phyloP scores from a whole-genome alignment of 1,139 yeast genomes.

The Geotrichum australiense region DNA sequence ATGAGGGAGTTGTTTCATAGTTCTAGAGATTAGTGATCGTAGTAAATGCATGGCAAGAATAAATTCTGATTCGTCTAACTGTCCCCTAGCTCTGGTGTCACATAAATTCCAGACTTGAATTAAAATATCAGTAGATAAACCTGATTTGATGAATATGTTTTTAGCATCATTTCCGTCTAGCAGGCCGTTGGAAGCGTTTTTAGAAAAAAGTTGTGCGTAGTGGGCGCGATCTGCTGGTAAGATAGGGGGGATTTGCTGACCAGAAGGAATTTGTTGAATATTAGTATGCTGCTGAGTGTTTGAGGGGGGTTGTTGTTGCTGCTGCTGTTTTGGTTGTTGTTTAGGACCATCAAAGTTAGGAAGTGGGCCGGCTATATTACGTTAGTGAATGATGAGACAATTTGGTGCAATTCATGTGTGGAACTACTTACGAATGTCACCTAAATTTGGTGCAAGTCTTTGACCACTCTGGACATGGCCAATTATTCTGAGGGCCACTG shows the following conservation, averaged over 20 bases:
- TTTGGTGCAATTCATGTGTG: neutral
- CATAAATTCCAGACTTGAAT: conserved; percentile 88
- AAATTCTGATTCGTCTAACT: conserved; percentile 65
- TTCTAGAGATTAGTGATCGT: conserved; percentile 69
- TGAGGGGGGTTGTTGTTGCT: conserved; percentile 10
- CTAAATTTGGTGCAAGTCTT: conserved; percentile 45
- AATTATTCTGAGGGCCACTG: conserved; percentile 79
- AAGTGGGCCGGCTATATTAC: conserved; percentile 42
- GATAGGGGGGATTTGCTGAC: conserved; percentile 50
- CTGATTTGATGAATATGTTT: conserved; percentile 81
- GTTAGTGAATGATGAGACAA: neutral
- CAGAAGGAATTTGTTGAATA: conserved; percentile 17
- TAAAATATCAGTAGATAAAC: conserved; percentile 63
- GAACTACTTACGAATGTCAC: conserved; percentile 34
- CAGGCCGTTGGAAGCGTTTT: conserved; percentile 52
- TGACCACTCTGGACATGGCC: conserved; percentile 81
- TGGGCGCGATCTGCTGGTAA: conserved; percentile 59
- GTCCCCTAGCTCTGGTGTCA: conserved; percentile 69
- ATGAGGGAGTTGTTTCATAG: conserved; percentile 60
- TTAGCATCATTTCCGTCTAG: conserved; percentile 74
- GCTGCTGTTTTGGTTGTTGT: too few relatives aligned
- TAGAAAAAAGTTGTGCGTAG: conserved; percentile 67
- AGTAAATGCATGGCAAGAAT: conserved; percentile 93
- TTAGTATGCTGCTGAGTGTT: conserved; percentile 4
- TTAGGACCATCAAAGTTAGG: conserved; percentile 36